Evolutionary conservation across 116 monocot genomes (phyloP).

Genomic region (Trichopus zeylanicus): DNA sequence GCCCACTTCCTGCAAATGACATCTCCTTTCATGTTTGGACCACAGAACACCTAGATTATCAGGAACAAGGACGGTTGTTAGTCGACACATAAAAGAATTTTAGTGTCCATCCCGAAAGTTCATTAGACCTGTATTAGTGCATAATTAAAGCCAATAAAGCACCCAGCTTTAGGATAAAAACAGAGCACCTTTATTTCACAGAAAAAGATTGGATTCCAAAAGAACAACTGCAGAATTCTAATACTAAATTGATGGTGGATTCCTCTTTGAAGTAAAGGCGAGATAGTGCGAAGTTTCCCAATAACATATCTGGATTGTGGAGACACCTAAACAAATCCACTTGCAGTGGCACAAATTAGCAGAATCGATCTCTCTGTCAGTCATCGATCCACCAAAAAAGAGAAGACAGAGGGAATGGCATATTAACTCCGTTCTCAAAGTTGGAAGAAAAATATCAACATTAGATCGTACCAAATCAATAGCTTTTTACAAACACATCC

Average conservation of each 20-base stretch:
- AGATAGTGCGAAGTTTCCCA: not conserved
- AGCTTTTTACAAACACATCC: not conserved
- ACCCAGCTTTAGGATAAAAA: not conserved
- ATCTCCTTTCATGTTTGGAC: not conserved
- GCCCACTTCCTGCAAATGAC: not conserved
- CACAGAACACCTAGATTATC: not conserved
- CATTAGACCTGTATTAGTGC: not conserved
- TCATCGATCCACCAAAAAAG: too few species aligned
- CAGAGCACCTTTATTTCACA: not conserved
- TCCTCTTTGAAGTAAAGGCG: not conserved
- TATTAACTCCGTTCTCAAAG: too few species aligned
- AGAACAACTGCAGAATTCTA: not conserved
- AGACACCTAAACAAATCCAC: not conserved
- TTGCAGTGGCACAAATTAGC: not conserved
- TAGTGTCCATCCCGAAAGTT: not conserved
- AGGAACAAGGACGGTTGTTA: not conserved
- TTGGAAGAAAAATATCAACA: not conserved
- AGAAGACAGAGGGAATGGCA: not conserved
- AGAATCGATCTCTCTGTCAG: not conserved
- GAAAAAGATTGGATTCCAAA: not conserved
- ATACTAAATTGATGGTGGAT: not conserved
- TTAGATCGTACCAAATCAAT: slow-evolving; percentile 1
- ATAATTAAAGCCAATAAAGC: not conserved
- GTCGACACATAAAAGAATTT: not conserved
- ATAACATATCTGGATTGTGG: slow-evolving; percentile 1